Base-by-base conservation (phyloP, 2,329 filamentous ascomycete species). In the Arthrobotrys sinensis region DNA sequence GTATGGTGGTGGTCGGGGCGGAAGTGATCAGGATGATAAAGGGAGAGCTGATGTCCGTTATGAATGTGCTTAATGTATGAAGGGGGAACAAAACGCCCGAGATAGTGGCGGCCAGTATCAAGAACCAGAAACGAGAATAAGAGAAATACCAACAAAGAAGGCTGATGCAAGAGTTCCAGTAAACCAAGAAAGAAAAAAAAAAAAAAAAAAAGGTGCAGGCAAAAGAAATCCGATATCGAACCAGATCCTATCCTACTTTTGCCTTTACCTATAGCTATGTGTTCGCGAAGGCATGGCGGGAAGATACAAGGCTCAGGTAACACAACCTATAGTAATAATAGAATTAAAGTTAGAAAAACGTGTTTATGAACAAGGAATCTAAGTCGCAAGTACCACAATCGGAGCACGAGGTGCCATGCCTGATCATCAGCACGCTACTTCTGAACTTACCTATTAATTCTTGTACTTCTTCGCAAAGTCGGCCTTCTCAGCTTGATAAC, bases 391-490 rank as follows among this genome's bases (percentile, higher is more conserved):
- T 65, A 24, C 45, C 57, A 64, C 28, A 55, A 46, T 3, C 38
- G 8, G 16, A 62, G 14, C 55, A 52, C 16, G 50, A 55, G 36
- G 46, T 46, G 8, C 7, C 19, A 34, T 34, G 64, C 21, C 55
- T 57, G 52, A 38, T 55, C 21, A 34, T 40, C 38, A 46, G 53
- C 10, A 14, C 14, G 14, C 21, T 46, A 11, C 38, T 43, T 45
- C 10, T 16, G 28, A 46, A 38, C 28, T 63, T 16, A 53, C 67
- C 52, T 68, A 19, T 67, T 40, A 72, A 57, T 55, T 16, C 45
- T 63, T 55, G 46, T 78, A 78, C 45, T 78, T 78, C 67, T 70
- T 78, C 24, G 43, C 63, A 21, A 78, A 78, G 14, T 62, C 75
- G 4, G 45, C 52, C 52, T 71, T 78, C 62, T 78, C 75, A 16